Percentiles rank a stretch among this genome's conserved stretches.
Evolutionary conservation across 148 eudicot genomes (phyloP).

Genomic region (Fagopyrum homotropicum): DNA sequence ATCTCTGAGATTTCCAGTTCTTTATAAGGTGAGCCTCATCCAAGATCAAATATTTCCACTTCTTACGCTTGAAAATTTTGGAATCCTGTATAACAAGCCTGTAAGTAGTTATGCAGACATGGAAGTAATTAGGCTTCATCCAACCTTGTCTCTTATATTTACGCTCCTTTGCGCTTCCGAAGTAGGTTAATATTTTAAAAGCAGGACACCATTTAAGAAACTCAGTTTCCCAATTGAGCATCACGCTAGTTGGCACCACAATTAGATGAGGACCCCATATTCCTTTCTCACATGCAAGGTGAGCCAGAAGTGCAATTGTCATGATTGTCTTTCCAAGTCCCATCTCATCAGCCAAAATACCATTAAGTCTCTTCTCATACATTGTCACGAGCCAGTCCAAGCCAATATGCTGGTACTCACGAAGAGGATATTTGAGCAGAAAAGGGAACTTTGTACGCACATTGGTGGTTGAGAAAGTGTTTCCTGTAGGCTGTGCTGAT

Average conservation of each 20-base stretch:
- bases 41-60: conserved; percentile 97
- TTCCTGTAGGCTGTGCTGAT: conserved; percentile 98
- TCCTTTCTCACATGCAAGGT: conserved; percentile 95
- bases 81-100: conserved; percentile 98
- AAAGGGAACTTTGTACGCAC: conserved; percentile 93
- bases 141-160: conserved; percentile 94
- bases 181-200: conserved; percentile 93
- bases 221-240: conserved; percentile 99
- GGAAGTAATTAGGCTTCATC: conserved; percentile 92
- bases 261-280: conserved; percentile 99
- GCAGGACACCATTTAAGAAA: conserved; percentile 99
- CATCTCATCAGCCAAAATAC: conserved; percentile 96
- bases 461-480: conserved; percentile 87
- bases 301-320: conserved; percentile 98
- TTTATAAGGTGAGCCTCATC: conserved; percentile 99
- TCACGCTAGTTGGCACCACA: conserved; percentile 99
- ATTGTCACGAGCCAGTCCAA: conserved; percentile 99
- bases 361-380: conserved; percentile 98
- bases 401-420: conserved; percentile 99
- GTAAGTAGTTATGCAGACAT: conserved; percentile 95
- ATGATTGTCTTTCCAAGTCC: conserved; percentile 98
- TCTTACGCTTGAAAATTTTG: conserved; percentile 93
- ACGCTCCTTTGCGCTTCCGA: conserved; percentile 98
- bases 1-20: conserved; percentile 99
- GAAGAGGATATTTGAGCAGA: conserved; percentile 87